Conservation (phyloP, 1,139 yeast species). For the Nakaseomyces nivariensis region DNA sequence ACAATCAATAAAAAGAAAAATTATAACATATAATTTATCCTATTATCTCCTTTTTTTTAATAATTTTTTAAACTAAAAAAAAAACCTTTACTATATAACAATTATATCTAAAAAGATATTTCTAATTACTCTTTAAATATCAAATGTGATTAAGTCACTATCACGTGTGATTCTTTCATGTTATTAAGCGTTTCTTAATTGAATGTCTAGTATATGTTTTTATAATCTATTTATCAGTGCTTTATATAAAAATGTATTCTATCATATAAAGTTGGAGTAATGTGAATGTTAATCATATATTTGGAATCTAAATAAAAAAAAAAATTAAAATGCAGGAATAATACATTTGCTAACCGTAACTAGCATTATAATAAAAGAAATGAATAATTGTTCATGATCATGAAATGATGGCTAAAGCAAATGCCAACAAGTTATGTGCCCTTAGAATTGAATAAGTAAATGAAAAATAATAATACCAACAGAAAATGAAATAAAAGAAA, state of each 20-base stretch:
- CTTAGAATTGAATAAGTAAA: neutral
- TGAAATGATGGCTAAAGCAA: neutral
- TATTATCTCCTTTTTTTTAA: neutral
- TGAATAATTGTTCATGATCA: neutral
- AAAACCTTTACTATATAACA: neutral
- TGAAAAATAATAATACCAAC: neutral
- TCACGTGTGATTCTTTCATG: no score
- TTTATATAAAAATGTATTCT: neutral
- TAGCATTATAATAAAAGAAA: neutral
- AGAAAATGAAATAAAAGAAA: neutral
- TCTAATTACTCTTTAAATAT: neutral
- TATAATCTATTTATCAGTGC: neutral
- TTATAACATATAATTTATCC: constrained; percentile 2
- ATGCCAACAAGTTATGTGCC: neutral
- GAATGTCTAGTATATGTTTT: neutral
- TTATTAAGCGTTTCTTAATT: no score
- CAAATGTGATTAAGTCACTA: no score
- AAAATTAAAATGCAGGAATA: neutral
- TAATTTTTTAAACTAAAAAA: neutral
- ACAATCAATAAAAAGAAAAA: constrained; percentile 5
- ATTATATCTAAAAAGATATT: neutral
- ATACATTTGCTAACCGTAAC: constrained; percentile 1
- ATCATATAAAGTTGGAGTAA: neutral
- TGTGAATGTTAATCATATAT: neutral
- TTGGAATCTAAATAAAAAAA: neutral